Evolutionary conservation across 768 basidiomycete species (phyloP), one percentile per base, ranked within the genome.

Genomic region (Hygrocybe punicea): DNA sequence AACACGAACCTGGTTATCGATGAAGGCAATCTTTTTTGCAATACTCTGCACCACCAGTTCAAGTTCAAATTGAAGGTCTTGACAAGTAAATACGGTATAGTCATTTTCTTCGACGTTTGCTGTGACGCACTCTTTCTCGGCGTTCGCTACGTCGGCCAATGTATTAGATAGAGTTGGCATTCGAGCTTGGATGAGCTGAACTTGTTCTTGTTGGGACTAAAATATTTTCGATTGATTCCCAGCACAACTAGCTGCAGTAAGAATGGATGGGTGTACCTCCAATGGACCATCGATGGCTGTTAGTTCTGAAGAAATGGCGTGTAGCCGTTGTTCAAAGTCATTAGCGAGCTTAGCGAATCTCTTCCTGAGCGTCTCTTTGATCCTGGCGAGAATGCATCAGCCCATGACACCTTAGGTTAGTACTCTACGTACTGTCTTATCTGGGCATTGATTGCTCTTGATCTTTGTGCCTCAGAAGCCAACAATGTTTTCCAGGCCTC

Each of bases 51-150:
- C 82, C 19, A 96, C 80, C 11, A 94, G 77, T 67, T 87, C 87
- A 1, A 94, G 78, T 72, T 98, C 95, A 61, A 94, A 97, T 57
- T 87, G 85, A 40, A 97, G 78, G 69, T 98, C 95, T 70, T 92
- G 89, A 60, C 79, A 84, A 4, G 90, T 91, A 65, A 95, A 89
- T 2, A 96, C 84, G 0, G 93, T 96, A 69, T 95, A 91, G 68
- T 98, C 96, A 67, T 97, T 98, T 71, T 97, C 95, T 65, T 98
- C 96, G 6, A 98, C 88, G 59, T 98, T 97, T 9, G 94, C 95
- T 6, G 84, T 83, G 3, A 73, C 73, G 71, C 95, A 97, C 53
- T 87, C 89, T 1, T 78, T 77, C 63, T 98, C 92, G 1, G 86
- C 86, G 0, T 69, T 74, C 0, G 75, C 76, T 9, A 96, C 84